Evolutionary conservation across 176 grass and related monocot species (phyloP), one percentile per base, ranked within the genome.

Genomic region (Bolboschoenus planiculmis): DNA sequence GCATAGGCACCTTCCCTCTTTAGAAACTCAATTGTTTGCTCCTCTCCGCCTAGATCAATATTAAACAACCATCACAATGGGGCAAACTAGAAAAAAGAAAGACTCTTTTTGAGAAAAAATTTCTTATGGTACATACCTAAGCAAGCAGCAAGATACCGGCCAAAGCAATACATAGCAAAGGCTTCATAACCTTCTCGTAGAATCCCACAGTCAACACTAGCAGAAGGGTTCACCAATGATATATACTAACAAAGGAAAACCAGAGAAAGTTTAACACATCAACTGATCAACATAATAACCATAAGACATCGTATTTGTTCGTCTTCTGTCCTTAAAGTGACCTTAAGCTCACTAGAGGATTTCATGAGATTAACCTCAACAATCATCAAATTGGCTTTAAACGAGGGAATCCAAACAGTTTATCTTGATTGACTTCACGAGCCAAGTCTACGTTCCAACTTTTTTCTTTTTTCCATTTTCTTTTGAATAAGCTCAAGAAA

Each of bases 151-250:
- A 97, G 91, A 67, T 97, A 97, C 86, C 95, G 85, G 75, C 95
- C 95, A 76, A 97, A 97, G 78, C 92, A 95, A 85, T 97, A 97
- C 95, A 97, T 97, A 47, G 95, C 92, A 50, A 97, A 85, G 79
- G 95, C 95, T 91, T 97, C 92, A 40, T 97, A 94, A 82, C 85
- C 92, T 78, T 94, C 92, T 0, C 92, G 95, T 59, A 94, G 35
- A 81, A 97, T 97, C 36, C 95, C 92, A 85, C 95, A 97, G 80
- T 93, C 91, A 81, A 97, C 90, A 78, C 79, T 95, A 15, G 84
- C 83, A 29, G 84, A 85, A 67, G 95, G 95, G 89, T 97, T 84
- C 89, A 97, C 81, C 83, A 97, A 84, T 33, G 95, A 97, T 65
- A 87, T 84, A 87, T 89, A 97, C 95, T 97, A 78, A 65, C 39